Evolutionary conservation across 164 flowering plant genomes (phyloP), one percentile per base, ranked within the genome.

Genomic region (Malania oleifera): DNA sequence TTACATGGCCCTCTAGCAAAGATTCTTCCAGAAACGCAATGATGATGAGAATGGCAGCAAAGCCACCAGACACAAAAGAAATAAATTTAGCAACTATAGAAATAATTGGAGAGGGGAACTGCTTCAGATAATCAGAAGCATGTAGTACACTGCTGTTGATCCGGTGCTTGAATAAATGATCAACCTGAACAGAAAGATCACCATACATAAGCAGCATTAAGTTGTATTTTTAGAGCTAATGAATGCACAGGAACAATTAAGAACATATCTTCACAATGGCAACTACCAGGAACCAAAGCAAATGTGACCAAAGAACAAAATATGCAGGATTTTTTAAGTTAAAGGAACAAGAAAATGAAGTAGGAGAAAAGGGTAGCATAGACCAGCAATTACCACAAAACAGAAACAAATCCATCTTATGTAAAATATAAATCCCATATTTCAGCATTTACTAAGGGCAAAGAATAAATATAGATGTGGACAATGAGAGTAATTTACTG

Each of bases 1-100:
- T 78, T 88, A 95, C 99, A 81, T 95, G 99, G 71, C 96, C 99
- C 75, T 95, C 99, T 12, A 95, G 87, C 58, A 95, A 76, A 66
- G 97, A 91, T 74, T 95, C 99, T 47, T 95, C 97, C 43, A 91
- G 78, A 69, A 95, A 85, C 19, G 97, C 97, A 78, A 95, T 85
- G 67, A 95, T 85, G 75, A 91, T 89, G 61, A 95, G 68, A 41
- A 89, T 73, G 39, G 99, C 99, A 73, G 99, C 91, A 71, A 91
- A 85, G 22, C 99, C 99, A 67, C 99, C 97, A 63, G 91, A 77
- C 9, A 95, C 89, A 68, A 91, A 95, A 25, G 96, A 85, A 61
- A 95, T 79, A 49, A 91, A 91, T 70, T 89, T 95, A 29, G 97
- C 96, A 56, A 95, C 62, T 14, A 87, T 77, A 19, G 91, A 77